Evolutionary conservation across 129 eudicot species (phyloP), one percentile per base, ranked within the genome.

Genomic region (Tagetes patula): DNA sequence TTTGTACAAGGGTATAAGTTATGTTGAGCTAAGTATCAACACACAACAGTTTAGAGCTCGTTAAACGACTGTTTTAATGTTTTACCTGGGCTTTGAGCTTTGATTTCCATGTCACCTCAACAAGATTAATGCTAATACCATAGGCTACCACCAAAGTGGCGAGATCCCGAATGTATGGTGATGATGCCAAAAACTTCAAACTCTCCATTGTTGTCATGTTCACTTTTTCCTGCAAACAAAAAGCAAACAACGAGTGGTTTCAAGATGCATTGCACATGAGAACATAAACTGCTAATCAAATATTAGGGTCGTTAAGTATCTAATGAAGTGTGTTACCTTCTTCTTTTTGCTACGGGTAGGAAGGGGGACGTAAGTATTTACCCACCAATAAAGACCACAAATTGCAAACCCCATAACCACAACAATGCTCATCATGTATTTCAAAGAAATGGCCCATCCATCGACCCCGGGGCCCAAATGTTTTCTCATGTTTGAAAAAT

Each of bases 161-260:
- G 56, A 95, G 91, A 88, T 95, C 96, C 85, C 99, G 91, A 49
- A 95, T 95, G 70, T 95, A 95, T 30, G 81, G 84, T 6, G 92
- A 88, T 0, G 99, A 95, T 27, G 84, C 99, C 84, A 95, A 88
- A 74, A 95, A 90, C 78, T 95, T 95, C 59, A 95, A 78, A 84
- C 99, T 95, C 89, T 95, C 99, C 97, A 95, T 88, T 70, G 99
- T 95, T 41, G 97, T 89, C 99, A 95, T 90, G 54, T 85, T 88
- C 7, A 92, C 94, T 77, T 91, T 95, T 79, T 86, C 96, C 99
- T 95, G 85, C 70, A 48, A 80, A 67, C 62, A 14, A 12, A 72
- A 77, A 56, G 52, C 62, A 63, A 79, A 20, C 47, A 75, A 70
- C 52, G 20, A 10, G 12, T 4, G 49, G 37, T 67, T 52, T 67